A percentile compares a stretch with the other conserved stretches of the same genome.
These are phyloP conservation scores for Cryphonectria japonica DNA, from an alignment of 2,329 filamentous ascomycete genomes.

Conservation along the genomic window DNA sequence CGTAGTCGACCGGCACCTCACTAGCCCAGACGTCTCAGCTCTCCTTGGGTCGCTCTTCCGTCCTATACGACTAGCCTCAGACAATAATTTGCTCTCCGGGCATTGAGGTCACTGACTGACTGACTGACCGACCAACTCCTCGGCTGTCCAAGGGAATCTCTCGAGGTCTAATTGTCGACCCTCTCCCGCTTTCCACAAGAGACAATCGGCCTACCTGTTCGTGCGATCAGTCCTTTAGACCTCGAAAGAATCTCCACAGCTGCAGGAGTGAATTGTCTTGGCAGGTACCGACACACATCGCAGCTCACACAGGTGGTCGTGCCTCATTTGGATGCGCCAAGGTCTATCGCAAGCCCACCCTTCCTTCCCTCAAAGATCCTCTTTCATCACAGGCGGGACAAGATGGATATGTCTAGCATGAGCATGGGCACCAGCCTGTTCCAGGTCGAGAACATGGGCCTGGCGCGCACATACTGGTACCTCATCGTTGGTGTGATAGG, in stretches of 20 bases:
- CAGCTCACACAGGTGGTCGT: background rate
- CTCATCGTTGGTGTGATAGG: constrained; percentile 55
- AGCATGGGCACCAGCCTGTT: constrained; percentile 46
- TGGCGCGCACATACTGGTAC: constrained; percentile 64
- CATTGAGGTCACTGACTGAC: background rate
- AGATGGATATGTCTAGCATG: constrained; percentile 40
- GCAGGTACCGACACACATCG: constrained; percentile 13
- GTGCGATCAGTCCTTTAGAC: background rate
- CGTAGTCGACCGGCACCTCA: background rate
- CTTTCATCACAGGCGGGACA: constrained; percentile 14
- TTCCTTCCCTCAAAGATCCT: background rate
- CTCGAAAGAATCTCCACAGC: background rate
- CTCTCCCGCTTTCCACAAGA: background rate
- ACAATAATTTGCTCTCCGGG: background rate
- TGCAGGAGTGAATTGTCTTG: constrained; percentile 13
- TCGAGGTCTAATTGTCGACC: constrained; percentile 6
- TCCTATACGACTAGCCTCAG: background rate
- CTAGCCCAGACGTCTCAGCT: background rate
- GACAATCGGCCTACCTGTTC: background rate
- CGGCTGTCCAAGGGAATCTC: background rate
- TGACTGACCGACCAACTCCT: background rate
- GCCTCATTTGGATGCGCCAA: background rate
- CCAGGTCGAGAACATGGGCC: constrained; percentile 50
- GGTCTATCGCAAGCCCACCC: background rate
- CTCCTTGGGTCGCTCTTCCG: background rate